phyloP scores from a whole-genome alignment of 345 rosid species.

The Raphanus sativus region DNA sequence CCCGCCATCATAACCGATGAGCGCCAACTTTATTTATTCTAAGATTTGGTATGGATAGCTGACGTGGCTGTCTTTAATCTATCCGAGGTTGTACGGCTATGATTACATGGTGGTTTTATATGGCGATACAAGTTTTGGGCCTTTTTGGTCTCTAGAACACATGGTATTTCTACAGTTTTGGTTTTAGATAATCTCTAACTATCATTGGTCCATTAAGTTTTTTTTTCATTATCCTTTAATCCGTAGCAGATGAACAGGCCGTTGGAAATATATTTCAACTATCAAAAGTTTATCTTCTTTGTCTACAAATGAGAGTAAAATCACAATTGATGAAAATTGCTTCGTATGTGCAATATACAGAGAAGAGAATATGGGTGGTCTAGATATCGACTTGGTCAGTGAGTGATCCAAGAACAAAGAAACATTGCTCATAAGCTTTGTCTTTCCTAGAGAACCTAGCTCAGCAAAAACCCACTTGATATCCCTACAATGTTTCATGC shows the following conservation, averaged over 20 bases:
- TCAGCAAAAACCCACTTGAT: constrained; percentile 11
- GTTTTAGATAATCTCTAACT: neutral
- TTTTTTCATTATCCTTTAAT: neutral
- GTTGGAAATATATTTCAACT: neutral
- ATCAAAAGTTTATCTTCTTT: neutral
- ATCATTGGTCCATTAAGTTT: neutral
- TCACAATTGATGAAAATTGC: neutral
- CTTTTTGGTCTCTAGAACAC: neutral
- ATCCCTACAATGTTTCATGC: constrained; percentile 77
- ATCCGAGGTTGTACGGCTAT: neutral
- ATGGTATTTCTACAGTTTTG: neutral
- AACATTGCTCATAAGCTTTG: constrained; percentile 56
- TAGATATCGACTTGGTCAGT: constrained; percentile 31
- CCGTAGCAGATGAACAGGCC: neutral
- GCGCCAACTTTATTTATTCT: constrained; percentile 4
- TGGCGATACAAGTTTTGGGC: neutral
- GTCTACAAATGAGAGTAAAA: neutral
- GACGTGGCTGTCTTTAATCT: constrained; percentile 5
- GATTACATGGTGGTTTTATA: constrained; percentile 5
- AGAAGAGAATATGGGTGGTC: neutral
- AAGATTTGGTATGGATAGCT: constrained; percentile 24
- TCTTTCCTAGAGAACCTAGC: constrained; percentile 81
- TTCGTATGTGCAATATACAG: neutral
- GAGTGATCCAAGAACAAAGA: constrained; percentile 67
- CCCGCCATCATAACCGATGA: neutral